Conservation (phyloP, 352 stramenopile species). For the Phytopythium helicoides region DNA sequence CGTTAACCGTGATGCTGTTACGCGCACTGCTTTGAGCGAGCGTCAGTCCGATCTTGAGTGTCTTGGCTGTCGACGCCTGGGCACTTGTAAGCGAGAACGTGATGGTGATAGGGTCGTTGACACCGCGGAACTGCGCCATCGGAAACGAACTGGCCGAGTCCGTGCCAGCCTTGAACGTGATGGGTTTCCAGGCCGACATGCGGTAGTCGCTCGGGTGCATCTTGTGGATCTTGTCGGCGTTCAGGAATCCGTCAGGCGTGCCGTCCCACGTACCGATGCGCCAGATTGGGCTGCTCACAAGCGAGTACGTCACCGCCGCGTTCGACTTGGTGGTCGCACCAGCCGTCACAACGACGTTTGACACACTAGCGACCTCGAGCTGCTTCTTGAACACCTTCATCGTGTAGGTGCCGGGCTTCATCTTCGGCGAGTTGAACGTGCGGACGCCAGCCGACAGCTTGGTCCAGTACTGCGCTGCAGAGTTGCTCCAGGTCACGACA, state of each 20-base stretch:
- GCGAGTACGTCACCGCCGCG: conserved; percentile 23
- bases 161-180: conserved; percentile 19
- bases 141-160: conserved; percentile 30
- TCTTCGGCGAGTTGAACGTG: conserved; percentile 37
- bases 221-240: conserved; percentile 49
- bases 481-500: conserved; percentile 35
- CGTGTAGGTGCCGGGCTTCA: conserved; percentile 47
- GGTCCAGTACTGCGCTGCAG: conserved; percentile 41
- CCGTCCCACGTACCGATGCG: conserved; percentile 30
- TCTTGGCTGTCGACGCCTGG: conserved; percentile 20
- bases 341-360: conserved; percentile 13
- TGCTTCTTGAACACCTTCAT: conserved; percentile 50
- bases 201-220: conserved; percentile 48
- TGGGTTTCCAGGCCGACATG: conserved; percentile 24
- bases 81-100: conserved; percentile 23
- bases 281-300: conserved; percentile 27
- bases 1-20: conserved; percentile 30
- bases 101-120: conserved; percentile 39
- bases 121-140: conserved; percentile 39
- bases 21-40: conserved; percentile 32
- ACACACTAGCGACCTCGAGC: conserved; percentile 24
- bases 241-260: conserved; percentile 46
- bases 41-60: conserved; percentile 38
- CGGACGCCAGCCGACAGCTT: conserved; percentile 15
- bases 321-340: conserved; percentile 11